Evolutionary conservation across 257 asterid genomes (phyloP).

Genomic region (Agastache rugosa): DNA sequence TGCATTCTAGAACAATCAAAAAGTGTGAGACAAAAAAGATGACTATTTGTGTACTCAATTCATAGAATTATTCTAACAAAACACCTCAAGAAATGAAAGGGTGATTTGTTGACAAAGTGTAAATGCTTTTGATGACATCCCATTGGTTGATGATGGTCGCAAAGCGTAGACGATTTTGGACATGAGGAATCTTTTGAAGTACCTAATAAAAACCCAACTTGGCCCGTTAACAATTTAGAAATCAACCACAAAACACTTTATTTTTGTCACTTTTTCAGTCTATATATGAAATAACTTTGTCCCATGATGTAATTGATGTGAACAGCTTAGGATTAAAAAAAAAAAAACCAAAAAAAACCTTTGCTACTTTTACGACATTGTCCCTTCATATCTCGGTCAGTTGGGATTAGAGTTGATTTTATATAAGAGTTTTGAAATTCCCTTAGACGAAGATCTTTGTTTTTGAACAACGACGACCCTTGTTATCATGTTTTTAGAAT

Average conservation of each 20-base stretch:
- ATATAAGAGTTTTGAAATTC: no score
- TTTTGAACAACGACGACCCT: not conserved
- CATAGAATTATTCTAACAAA: constrained; percentile 32
- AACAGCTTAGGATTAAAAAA: not conserved
- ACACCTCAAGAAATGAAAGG: constrained; percentile 19
- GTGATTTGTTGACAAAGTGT: not conserved
- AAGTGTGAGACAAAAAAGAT: constrained; percentile 8
- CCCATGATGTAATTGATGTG: constrained; percentile 35
- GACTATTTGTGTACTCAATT: constrained; percentile 18
- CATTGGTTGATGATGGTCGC: not conserved
- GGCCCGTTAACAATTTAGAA: constrained; percentile 23
- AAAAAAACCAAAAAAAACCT: not conserved
- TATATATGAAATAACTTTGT: not conserved
- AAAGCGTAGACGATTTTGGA: constrained; percentile 34
- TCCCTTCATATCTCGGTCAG: not conserved
- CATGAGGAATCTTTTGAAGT: constrained; percentile 19
- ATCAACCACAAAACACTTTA: constrained; percentile 17
- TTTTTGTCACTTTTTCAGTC: constrained; percentile 18
- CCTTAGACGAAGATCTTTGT: not conserved
- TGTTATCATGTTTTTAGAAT: not conserved
- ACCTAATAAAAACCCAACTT: constrained; percentile 31
- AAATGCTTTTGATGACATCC: constrained; percentile 22
- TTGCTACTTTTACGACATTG: constrained; percentile 8
- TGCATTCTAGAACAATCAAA: not conserved
- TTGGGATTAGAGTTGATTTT: not conserved